phyloP scores from a whole-genome alignment of 192 early-diverging fungal genomes.

The Coemansia sp. region DNA sequence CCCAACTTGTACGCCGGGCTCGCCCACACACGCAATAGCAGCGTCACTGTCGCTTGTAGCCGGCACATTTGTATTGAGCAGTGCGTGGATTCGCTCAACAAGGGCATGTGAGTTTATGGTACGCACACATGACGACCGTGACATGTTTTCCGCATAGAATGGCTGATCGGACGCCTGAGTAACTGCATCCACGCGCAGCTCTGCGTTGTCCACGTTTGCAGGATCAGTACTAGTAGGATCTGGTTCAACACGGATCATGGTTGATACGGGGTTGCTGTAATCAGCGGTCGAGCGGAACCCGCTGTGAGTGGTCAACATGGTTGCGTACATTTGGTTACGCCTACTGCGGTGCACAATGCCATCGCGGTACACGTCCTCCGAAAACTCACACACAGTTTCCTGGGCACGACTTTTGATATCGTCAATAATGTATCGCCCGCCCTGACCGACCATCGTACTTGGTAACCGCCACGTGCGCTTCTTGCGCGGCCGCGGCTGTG shows the following conservation, averaged over 20 bases:
- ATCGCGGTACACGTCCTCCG: conserved; percentile 21
- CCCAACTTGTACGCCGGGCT: background rate
- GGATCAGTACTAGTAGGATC: too few species aligned
- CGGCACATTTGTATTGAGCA: background rate
- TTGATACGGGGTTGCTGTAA: conserved; percentile 19
- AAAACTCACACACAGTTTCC: background rate
- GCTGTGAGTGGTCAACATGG: conserved; percentile 32
- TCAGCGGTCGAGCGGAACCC: conserved; percentile 13
- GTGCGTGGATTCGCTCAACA: background rate
- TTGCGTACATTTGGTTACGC: background rate
- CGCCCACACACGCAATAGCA: background rate
- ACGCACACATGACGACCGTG: conserved; percentile 10
- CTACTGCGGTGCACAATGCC: background rate
- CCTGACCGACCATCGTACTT: conserved; percentile 19
- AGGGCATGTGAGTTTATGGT: conserved; percentile 15
- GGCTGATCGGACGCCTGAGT: background rate
- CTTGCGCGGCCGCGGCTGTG: background rate
- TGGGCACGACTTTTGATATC: background rate
- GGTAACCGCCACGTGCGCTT: conserved; percentile 16
- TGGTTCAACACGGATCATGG: background rate
- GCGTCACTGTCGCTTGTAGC: background rate
- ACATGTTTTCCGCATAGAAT: conserved; percentile 16
- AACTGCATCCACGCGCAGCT: background rate
- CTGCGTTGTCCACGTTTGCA: background rate
- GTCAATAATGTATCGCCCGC: conserved; percentile 6